Evolutionary conservation across 148 eudicot species (phyloP), one percentile per base, ranked within the genome.

Genomic region (Cornus florida): DNA sequence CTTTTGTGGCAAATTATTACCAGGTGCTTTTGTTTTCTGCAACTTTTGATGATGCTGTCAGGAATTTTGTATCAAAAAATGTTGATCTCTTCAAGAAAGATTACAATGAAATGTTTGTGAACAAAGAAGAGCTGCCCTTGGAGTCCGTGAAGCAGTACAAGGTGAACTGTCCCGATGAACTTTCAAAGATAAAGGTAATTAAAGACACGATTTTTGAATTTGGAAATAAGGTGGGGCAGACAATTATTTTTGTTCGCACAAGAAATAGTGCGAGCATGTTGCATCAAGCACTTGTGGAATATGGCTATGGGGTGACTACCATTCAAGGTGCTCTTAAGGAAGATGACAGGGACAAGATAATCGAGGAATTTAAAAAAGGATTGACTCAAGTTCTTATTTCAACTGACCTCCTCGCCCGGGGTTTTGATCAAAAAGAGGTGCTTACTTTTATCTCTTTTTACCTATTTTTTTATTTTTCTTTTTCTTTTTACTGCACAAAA

Each of bases 11-110:
- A 24, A 77, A 78, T 14, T 35, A 32, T 70, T 43, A 70, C 57
- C 88, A 95, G 99, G 99, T 95, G 75, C 92, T 94, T 76, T 79
- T 94, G 20, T 94, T 94, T 85, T 94, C 97, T 41, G 98, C 98
- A 67, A 94, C 98, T 20, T 94, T 94, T 70, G 86, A 88, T 85
- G 95, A 92, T 1, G 77, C 71, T 70, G 98, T 92, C 80, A 90
- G 80, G 84, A 76, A 81, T 53, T 94, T 94, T 80, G 92, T 89
- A 4, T 77, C 90, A 46, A 88, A 84, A 82, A 88, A 91, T 79
- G 90, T n/a, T n/a, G n/a, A n/a, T n/a, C n/a, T 87, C 43, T 89
- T 83, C 76, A 78, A 48, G 35, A 76, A 78, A 23, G 87, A 88
- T 28, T 90, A 92, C 86, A 95, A 95, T 78, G 91, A 95, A 53